Conservation (phyloP, 352 stramenopile species). For the Globisporangium uncinulatum region DNA sequence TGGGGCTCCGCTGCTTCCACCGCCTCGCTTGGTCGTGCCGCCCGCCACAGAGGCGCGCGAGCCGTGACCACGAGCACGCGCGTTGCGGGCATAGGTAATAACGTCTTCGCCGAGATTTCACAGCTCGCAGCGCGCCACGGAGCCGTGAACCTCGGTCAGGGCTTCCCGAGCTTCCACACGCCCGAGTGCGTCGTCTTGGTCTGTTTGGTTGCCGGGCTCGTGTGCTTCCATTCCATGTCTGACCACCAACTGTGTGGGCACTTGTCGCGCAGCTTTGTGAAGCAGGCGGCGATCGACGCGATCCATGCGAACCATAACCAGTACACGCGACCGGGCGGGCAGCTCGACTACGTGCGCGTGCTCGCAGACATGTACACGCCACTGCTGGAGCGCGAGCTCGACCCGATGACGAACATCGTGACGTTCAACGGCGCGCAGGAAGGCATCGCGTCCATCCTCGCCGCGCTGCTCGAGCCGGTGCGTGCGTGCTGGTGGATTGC, state of each 20-base stretch:
- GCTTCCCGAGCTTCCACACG: constrained; percentile 94
- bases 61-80: constrained; percentile 59
- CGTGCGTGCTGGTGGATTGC: background rate
- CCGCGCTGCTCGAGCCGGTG: constrained; percentile 66
- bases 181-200: constrained; percentile 33
- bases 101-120: constrained; percentile 87
- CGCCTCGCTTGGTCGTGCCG: background rate
- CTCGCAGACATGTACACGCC: constrained; percentile 79
- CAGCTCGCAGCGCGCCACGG: constrained; percentile 71
- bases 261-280: constrained; percentile 59
- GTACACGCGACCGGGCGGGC: constrained; percentile 85
- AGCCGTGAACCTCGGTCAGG: constrained; percentile 94
- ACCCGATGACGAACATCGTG: constrained; percentile 79
- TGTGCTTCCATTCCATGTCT: background rate
- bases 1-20: background rate
- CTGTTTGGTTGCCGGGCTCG: background rate
- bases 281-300: constrained; percentile 80
- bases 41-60: constrained; percentile 10
- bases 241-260: background rate
- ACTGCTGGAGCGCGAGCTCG: constrained; percentile 51
- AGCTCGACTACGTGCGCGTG: constrained; percentile 71
- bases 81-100: constrained; percentile 58
- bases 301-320: constrained; percentile 82
- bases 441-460: constrained; percentile 78
- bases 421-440: constrained; percentile 88